These are phyloP conservation scores for Centrapalus pauciflorus DNA, from an alignment of 129 eudicot genomes.

Conservation along the genomic window DNA sequence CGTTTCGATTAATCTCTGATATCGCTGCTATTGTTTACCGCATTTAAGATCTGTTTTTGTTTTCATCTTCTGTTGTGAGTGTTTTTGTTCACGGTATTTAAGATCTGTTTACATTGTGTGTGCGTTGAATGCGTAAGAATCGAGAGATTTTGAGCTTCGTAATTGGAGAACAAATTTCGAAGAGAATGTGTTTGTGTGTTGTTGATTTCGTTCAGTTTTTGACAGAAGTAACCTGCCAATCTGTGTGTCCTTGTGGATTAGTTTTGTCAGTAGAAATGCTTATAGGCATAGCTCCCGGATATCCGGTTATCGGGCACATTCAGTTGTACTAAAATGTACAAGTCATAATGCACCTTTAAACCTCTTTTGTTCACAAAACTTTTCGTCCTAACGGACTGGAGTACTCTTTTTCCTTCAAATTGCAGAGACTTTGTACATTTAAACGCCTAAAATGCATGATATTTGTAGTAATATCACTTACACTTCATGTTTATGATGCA, in stretches of 20 bases:
- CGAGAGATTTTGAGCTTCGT: constrained; percentile 4
- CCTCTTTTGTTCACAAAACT: not conserved
- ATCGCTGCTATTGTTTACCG: not conserved
- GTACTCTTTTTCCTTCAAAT: not conserved
- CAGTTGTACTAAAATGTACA: constrained; percentile 23
- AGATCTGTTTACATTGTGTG: not conserved
- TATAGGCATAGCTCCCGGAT: not conserved
- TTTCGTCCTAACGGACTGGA: not conserved
- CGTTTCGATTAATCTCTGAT: constrained; percentile 2
- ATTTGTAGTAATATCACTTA: not conserved
- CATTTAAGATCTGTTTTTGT: constrained; percentile 10
- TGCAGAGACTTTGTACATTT: not conserved
- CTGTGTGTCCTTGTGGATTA: not conserved
- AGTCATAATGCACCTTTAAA: constrained; percentile 19
- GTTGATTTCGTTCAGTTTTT: not conserved
- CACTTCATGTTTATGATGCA: not conserved
- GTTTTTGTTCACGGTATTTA: not conserved
- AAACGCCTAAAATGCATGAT: not conserved
- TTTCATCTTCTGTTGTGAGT: not conserved
- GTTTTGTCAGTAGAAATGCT: constrained; percentile 8
- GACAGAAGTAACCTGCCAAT: not conserved
- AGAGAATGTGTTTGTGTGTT: constrained; percentile 6
- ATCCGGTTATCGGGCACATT: not conserved
- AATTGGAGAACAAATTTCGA: constrained; percentile 1
- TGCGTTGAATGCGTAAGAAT: not conserved